phyloP scores from a whole-genome alignment of 2,329 filamentous ascomycete species.

The Colletotrichum sp. region DNA sequence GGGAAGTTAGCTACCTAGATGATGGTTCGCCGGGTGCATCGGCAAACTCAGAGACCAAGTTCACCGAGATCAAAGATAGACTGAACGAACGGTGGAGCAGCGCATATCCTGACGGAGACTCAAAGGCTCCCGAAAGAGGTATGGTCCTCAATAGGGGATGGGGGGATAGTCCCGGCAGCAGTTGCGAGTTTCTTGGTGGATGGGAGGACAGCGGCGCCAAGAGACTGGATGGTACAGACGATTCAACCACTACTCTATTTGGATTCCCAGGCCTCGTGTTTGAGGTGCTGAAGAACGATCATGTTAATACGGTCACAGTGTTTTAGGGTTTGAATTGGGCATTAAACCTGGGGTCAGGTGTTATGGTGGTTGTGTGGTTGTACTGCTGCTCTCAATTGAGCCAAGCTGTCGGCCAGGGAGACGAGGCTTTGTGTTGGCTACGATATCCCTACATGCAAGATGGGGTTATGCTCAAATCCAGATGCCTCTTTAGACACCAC shows the following conservation, averaged over 20 bases:
- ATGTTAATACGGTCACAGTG: conserved; percentile 87
- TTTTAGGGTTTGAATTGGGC: conserved; percentile 58
- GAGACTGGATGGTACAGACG: conserved; percentile 59
- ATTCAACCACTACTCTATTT: conserved; percentile 81
- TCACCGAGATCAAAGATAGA: conserved; percentile 71
- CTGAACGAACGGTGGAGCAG: conserved; percentile 75
- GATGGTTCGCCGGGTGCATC: conserved; percentile 47
- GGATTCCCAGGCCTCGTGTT: conserved; percentile 95
- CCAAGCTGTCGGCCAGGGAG: neutral
- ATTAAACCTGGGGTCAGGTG: conserved; percentile 8
- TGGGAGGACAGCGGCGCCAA: conserved; percentile 78
- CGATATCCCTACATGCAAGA: conserved; percentile 11
- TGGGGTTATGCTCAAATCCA: conserved; percentile 18
- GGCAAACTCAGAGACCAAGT: conserved; percentile 79
- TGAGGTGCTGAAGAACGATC: conserved; percentile 92
- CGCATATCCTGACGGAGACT: conserved; percentile 62
- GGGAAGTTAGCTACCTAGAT: conserved; percentile 72
- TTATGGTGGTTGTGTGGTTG: neutral
- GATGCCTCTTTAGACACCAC: conserved; percentile 7
- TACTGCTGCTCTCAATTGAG: neutral
- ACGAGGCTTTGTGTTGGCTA: conserved; percentile 5
- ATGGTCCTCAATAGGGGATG: conserved; percentile 93
- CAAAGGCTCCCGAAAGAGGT: conserved; percentile 61
- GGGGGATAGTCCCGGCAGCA: conserved; percentile 90
- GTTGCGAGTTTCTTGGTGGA: conserved; percentile 81